A percentile compares a stretch with the other conserved stretches of the same genome.
phyloP scores from a whole-genome alignment of 2,329 filamentous ascomycete species.

The Talaromyces sp. region DNA sequence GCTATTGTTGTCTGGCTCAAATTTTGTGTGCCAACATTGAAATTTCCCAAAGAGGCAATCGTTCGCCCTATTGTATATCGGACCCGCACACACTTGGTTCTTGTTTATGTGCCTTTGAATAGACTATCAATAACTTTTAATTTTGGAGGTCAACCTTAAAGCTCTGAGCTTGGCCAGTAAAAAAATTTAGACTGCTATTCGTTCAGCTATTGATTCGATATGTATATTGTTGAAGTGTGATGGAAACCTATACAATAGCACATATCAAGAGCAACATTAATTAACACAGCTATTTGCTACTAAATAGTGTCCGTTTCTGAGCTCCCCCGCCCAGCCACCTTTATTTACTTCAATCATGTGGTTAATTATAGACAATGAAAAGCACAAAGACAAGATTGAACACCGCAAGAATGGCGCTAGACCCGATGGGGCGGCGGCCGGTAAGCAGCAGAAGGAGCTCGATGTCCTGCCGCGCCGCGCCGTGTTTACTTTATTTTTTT shows the following conservation, averaged over 20 bases:
- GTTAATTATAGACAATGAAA: not conserved
- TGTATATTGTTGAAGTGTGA: too few relatives aligned
- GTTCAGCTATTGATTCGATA: too few relatives aligned
- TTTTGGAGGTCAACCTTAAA: not conserved
- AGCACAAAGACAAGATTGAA: not conserved
- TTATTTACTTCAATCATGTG: not conserved
- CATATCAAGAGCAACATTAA: too few relatives aligned
- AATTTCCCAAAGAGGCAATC: not conserved
- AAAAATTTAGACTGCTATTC: not conserved
- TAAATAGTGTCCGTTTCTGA: too few relatives aligned
- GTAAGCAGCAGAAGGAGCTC: not conserved
- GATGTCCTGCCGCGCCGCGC: not conserved
- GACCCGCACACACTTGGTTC: not conserved
- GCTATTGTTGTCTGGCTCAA: not conserved
- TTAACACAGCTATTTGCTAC: too few relatives aligned
- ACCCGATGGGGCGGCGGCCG: not conserved
- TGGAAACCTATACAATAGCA: too few relatives aligned
- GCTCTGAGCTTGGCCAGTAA: not conserved
- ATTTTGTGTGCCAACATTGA: not conserved
- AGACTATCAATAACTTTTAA: too few relatives aligned
- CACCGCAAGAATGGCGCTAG: not conserved
- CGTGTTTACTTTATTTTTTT: constrained; percentile 2
- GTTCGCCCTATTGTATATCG: not conserved
- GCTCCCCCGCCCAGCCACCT: not conserved
- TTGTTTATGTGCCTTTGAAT: not conserved